These are phyloP conservation scores for Cryptosporidium andersoni DNA, from an alignment of 169 alveolate species.

Conservation along the genomic window DNA sequence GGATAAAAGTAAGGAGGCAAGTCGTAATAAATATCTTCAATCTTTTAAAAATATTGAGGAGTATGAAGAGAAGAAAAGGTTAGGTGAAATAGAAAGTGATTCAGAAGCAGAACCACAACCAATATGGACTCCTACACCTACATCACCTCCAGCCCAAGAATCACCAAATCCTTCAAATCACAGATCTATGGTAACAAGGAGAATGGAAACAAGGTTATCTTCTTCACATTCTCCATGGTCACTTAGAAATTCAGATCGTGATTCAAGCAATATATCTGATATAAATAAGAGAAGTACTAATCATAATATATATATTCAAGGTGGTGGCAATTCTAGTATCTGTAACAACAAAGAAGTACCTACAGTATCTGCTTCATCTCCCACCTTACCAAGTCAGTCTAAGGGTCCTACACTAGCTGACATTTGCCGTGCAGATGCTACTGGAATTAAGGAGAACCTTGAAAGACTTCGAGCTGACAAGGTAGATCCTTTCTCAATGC, in stretches of 20 bases:
- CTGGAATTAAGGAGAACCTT: constrained; percentile 41
- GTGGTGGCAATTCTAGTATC: constrained; percentile 15
- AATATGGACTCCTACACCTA: constrained; percentile 37
- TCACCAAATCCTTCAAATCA: constrained; percentile 60
- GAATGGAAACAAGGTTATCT: constrained; percentile 69
- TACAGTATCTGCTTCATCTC: background rate
- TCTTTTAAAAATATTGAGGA: constrained; percentile 43
- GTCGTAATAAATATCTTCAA: constrained; percentile 42
- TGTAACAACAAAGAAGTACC: background rate
- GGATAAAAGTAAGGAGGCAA: constrained; percentile 63
- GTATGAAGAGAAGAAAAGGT: constrained; percentile 53
- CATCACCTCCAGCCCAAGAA: constrained; percentile 58
- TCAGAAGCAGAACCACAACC: constrained; percentile 67
- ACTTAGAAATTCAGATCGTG: constrained; percentile 18
- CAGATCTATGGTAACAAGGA: constrained; percentile 66
- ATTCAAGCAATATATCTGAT: background rate
- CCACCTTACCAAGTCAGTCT: constrained; percentile 5
- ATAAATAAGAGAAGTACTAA: constrained; percentile 8
- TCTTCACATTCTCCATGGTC: constrained; percentile 27
- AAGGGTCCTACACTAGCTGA: constrained; percentile 66
- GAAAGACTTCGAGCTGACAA: constrained; percentile 41
- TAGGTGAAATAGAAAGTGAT: constrained; percentile 56
- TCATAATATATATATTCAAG: background rate
- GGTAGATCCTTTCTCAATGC: constrained; percentile 38
- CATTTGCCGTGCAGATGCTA: constrained; percentile 31